phyloP scores from a whole-genome alignment of 106 monocot genomes.

The Dioscorea zingiberensis region DNA sequence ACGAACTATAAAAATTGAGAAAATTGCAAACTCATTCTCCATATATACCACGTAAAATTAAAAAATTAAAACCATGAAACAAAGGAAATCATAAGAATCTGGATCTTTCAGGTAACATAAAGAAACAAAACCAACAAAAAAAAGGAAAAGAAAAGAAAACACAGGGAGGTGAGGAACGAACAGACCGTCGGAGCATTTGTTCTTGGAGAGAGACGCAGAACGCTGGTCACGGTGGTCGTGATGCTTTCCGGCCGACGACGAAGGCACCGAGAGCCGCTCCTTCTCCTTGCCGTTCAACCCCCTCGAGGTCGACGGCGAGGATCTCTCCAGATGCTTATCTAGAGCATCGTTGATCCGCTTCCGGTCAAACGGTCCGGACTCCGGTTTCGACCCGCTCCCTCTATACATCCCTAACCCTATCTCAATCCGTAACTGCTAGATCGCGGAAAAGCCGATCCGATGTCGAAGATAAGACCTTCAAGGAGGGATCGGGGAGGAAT shows the following conservation, averaged over 20 bases:
- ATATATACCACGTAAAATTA: no score
- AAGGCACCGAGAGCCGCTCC: constrained; percentile 29
- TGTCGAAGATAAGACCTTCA: no score
- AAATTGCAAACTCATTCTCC: no score
- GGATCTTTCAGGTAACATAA: no score
- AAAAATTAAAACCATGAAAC: no score
- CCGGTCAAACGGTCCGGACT: constrained; percentile 37
- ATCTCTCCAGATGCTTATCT: constrained; percentile 52
- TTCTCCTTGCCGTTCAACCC: constrained; percentile 31
- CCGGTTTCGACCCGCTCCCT: constrained; percentile 25
- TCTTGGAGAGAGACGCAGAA: constrained; percentile 15
- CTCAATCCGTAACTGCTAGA: neutral
- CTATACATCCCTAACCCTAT: constrained; percentile 35
- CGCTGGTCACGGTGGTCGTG: constrained; percentile 14
- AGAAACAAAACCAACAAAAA: neutral
- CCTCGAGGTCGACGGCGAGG: constrained; percentile 44
- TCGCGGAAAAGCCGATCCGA: no score
- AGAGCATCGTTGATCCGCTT: constrained; percentile 60
- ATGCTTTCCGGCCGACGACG: constrained; percentile 33
- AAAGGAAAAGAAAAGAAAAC: neutral
- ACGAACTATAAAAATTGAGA: no score
- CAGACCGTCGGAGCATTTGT: constrained; percentile 35
- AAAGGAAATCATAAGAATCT: no score
- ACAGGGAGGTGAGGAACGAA: neutral
- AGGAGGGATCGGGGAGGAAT: no score